Percentiles rank a stretch among this genome's conserved stretches.
Conservation (phyloP, 2,329 filamentous ascomycete species). For the Lasiodiplodia hormozganensis region DNA sequence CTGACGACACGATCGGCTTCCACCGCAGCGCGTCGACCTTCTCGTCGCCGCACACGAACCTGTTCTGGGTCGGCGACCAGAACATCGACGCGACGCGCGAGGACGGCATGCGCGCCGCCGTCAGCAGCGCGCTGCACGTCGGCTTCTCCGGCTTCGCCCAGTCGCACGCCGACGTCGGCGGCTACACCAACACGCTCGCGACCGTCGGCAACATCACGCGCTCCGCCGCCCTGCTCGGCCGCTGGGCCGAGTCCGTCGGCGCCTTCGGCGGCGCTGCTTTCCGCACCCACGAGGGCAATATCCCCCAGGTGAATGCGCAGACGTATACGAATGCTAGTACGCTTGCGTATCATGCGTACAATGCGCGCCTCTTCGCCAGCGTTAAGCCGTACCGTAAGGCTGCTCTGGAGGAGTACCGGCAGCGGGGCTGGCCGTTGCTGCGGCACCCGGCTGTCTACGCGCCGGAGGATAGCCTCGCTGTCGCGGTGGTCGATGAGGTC, state of each 20-base stretch:
- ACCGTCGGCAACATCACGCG: constrained; percentile 43
- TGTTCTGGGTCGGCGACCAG: constrained; percentile 50
- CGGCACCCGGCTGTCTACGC: constrained; percentile 38
- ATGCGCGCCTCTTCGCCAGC: constrained; percentile 45
- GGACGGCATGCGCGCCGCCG: constrained; percentile 46
- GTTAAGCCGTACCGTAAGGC: constrained; percentile 42
- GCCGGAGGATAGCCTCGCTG: constrained; percentile 33
- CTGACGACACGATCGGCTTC: constrained; percentile 44
- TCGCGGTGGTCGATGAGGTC: constrained; percentile 38
- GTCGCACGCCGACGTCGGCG: constrained; percentile 46
- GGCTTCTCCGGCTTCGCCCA: constrained; percentile 46
- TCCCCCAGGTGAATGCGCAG: constrained; percentile 45
- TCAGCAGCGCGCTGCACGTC: constrained; percentile 47
- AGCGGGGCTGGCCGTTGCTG: constrained; percentile 39
- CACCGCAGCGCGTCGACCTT: constrained; percentile 45
- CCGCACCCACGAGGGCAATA: constrained; percentile 49
- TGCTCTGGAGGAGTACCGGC: constrained; percentile 38
- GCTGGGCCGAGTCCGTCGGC: constrained; percentile 45
- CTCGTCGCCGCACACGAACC: constrained; percentile 44
- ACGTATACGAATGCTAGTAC: constrained; percentile 46
- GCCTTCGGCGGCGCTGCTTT: constrained; percentile 45
- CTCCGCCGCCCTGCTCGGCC: constrained; percentile 44
- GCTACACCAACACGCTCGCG: constrained; percentile 44
- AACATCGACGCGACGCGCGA: constrained; percentile 44
- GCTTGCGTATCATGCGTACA: constrained; percentile 46